Evolutionary conservation across 305 asterid species (phyloP), one percentile per base, ranked within the genome.

Genomic region (Fraxinus greggii): DNA sequence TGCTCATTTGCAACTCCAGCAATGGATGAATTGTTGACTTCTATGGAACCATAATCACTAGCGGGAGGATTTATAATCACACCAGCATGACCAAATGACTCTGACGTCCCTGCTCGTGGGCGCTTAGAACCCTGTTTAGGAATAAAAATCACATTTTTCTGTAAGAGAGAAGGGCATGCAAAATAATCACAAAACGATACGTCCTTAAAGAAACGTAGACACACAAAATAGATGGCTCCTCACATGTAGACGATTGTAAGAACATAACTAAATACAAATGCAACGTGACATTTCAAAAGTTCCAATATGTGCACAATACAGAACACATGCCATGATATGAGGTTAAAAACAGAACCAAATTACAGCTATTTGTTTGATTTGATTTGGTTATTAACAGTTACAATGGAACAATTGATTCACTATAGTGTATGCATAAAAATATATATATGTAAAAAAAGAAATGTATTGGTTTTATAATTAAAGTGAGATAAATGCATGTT

Each of bases 71-170:
- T 91, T 79, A 90, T 84, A 87, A 90, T 95, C 89, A 88, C 91
- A 69, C 98, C 97, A 48, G 89, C 95, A 85, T 91, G 96, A 87
- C 92, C 88, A 63, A 87, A 89, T 73, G 99, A 92, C 89, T 95
- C 97, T 26, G 98, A 92, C 69, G 95, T 86, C 87, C 94, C 99
- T 23, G 88, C 78, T 72, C 97, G 95, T 54, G 88, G 86, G 85
- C 98, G 88, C 87, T 97, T 97, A 28, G 95, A 83, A 78, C 97
- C 97, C 99, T 97, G 92, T 61, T 59, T 19, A 79, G 65, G 19
- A 83, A 81, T 24, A 65, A 32, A 76, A 75, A 74, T 36, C 32
- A 82, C 38, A 35, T 65, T n/a, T 24, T 36, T 73, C 54, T 65
- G 42, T 67, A 70, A 23, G 72, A 10, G 80, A 48, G 24, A 32